Conservation (phyloP, 371 early-diverging fungal species). For the Catenaria anguillulae region DNA sequence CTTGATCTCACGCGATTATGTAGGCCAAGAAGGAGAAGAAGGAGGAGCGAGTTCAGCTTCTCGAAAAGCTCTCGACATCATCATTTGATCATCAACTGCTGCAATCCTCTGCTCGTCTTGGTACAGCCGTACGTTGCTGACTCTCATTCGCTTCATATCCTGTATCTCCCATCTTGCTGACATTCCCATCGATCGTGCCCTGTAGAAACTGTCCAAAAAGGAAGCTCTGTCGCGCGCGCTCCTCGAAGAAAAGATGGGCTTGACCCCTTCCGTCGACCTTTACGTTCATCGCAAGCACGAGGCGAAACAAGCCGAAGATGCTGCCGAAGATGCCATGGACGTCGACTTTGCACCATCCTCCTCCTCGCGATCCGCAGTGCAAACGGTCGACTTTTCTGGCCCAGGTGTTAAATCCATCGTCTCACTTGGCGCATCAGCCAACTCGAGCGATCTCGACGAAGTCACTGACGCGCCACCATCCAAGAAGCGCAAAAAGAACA, state of each 20-base stretch:
- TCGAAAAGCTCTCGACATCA: constrained; percentile 54
- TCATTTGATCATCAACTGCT: constrained; percentile 12
- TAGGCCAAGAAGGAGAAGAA: constrained; percentile 60
- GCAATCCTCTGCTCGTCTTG: constrained; percentile 18
- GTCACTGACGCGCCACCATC: not conserved
- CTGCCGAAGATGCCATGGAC: constrained; percentile 10
- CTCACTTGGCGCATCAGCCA: not conserved
- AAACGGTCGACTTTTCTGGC: not conserved
- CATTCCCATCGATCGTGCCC: not conserved
- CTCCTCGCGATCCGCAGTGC: too few species aligned
- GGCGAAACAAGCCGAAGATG: constrained; percentile 12
- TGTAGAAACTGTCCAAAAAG: constrained; percentile 43
- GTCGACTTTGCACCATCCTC: too few species aligned
- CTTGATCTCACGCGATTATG: not conserved
- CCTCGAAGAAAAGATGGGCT: constrained; percentile 31
- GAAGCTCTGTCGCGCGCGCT: constrained; percentile 58
- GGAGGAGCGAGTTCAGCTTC: constrained; percentile 62
- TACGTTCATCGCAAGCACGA: constrained; percentile 25
- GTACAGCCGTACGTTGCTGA: constrained; percentile 30
- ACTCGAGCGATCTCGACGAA: not conserved
- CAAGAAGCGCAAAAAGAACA: constrained; percentile 8
- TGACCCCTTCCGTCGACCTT: constrained; percentile 20
- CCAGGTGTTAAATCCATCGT: not conserved
- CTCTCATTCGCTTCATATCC: not conserved
- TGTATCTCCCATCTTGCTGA: not conserved